These are phyloP conservation scores for Eimeria maxima DNA, from an alignment of 169 alveolate genomes.

Conservation along the genomic window DNA sequence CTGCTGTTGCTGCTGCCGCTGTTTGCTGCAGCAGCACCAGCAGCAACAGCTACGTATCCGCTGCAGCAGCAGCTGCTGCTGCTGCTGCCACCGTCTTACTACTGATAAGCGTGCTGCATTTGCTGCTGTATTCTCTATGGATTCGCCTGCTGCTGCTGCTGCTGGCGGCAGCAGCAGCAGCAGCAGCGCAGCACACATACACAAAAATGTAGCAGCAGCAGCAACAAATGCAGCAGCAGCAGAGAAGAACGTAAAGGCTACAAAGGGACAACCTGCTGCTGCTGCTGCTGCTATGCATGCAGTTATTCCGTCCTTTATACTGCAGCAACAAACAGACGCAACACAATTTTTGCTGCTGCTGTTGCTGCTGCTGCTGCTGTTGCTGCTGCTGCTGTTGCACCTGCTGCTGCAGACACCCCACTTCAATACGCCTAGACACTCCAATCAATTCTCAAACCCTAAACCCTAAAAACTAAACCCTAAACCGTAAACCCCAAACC, in stretches of 20 bases:
- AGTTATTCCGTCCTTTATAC: background rate
- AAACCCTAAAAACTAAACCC: no score
- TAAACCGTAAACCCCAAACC: no score
- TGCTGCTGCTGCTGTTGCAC: no score
- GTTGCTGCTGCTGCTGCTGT: no score
- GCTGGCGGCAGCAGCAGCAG: background rate
- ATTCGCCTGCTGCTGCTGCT: no score
- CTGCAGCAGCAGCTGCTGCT: constrained; percentile 30
- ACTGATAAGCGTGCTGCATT: background rate
- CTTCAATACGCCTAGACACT: no score
- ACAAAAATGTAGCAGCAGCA: background rate
- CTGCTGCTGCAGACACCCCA: no score
- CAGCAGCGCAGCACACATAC: background rate
- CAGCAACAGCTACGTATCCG: background rate
- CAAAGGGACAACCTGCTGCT: background rate
- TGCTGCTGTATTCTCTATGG: no score
- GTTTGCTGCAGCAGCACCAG: no score
- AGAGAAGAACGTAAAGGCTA: background rate
- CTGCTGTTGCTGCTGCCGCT: background rate
- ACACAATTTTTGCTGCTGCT: background rate
- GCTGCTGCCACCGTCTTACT: background rate
- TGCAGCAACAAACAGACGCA: background rate
- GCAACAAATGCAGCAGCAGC: no score
- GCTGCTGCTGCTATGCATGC: background rate
- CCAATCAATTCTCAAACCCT: no score